phyloP scores from a whole-genome alignment of 148 eudicot species.

The Linanthus parryae region DNA sequence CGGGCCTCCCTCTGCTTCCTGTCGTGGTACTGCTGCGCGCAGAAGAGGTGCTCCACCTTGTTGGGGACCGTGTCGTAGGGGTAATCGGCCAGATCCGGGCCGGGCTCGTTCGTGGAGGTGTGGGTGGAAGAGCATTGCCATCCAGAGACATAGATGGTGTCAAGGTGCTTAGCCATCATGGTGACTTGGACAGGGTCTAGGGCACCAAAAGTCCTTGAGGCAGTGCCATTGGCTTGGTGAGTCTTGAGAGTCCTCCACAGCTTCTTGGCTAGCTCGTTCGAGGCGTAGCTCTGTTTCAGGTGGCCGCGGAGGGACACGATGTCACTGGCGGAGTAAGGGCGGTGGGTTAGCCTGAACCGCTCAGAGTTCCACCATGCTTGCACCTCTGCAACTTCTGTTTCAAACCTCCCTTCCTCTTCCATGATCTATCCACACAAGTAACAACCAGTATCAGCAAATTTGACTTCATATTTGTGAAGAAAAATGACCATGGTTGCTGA shows the following conservation, averaged over 20 bases:
- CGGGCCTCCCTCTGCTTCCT: conserved; percentile 72
- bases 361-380: conserved; percentile 84
- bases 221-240: conserved; percentile 65
- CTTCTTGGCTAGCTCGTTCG: conserved; percentile 65
- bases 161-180: conserved; percentile 77
- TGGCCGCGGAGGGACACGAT: conserved; percentile 65
- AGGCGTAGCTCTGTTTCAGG: conserved; percentile 46
- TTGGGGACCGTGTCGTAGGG: conserved; percentile 83
- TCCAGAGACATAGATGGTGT: conserved; percentile 78
- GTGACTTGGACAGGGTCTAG: conserved; percentile 83
- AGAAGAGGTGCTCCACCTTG: conserved; percentile 70
- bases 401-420: conserved; percentile 73
- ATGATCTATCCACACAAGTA: conserved; percentile 26
- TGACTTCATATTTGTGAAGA: not conserved
- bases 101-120: conserved; percentile 68
- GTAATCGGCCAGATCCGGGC: conserved; percentile 80
- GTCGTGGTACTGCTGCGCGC: conserved; percentile 71
- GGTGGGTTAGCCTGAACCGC: conserved; percentile 54
- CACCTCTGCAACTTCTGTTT: conserved; percentile 76
- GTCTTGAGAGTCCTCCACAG: conserved; percentile 63
- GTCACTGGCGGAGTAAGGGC: conserved; percentile 66
- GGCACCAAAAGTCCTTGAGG: conserved; percentile 70
- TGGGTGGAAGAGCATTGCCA: conserved; percentile 91
- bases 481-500: not conserved
- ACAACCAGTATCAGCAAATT: not conserved